Base-by-base conservation (phyloP, 495 filamentous ascomycete genomes). In the Copromyces sp. region DNA sequence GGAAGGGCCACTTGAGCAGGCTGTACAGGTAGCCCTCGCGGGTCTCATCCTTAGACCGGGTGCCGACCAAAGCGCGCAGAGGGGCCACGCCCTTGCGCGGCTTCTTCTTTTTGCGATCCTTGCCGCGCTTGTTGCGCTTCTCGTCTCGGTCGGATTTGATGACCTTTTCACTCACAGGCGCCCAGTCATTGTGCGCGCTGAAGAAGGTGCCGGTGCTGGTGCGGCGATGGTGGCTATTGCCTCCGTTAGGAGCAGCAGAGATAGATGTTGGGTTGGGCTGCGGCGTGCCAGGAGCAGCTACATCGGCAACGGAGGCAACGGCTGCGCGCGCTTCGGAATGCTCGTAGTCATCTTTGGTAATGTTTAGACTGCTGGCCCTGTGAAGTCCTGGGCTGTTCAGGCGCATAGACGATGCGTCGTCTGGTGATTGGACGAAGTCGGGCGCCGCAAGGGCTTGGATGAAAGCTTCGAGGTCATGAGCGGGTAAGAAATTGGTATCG, bases 1-100 rank as follows among this genome's bases (percentile, higher is more conserved):
- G 83, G 73, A 99, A 87, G 7, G 95, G 96, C 93, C 94, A 98
- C 80, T 97, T 97, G 65, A 97, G 83, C 37, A 98, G 77, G 2
- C 86, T 87, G 80, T 99, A 98, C 16, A 96, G 86, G 75, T 94
- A 93, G 0, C 95, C 95, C 82, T 99, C 95, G 68, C 95, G 85
- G 3, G 95, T 98, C 81, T 99, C 95, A 79, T 99, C 95, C 74
- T 89, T 92, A 70, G 89, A 90, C 69, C 91, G 85, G 14, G 78
- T 74, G 20, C 83, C 82, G 4, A 83, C 71, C 37, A 78, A 70
- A n/a, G 24, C 39, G 20, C 73, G 68, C 20, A 76, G 72, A 32
- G 73, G 71, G 17, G 68, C 73, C 78, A 81, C 9, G 82, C 82
- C 29, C 73, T 74, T 72, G 84, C 86, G 71, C 38, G 59, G 73